A percentile compares a stretch with the other conserved stretches of the same genome.
Evolutionary conservation across 169 alveolate genomes (phyloP).

Genomic region (Plasmodium gonderi): DNA sequence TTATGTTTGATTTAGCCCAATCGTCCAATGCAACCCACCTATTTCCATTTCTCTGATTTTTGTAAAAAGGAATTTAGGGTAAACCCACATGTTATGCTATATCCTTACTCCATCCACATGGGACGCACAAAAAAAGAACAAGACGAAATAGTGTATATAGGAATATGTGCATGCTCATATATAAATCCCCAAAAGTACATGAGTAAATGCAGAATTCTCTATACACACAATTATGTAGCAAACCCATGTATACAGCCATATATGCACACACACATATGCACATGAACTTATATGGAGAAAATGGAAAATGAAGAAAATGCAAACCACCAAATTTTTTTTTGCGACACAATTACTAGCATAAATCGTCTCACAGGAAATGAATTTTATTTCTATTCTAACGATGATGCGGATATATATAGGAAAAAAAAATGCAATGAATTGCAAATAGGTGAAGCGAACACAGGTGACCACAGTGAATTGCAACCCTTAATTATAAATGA

Average conservation of each 20-base stretch:
- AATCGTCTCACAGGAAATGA: slow-evolving; percentile 72
- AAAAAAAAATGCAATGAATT: background rate
- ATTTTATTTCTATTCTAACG: slow-evolving; percentile 63
- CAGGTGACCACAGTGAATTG: background rate
- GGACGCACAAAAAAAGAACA: background rate
- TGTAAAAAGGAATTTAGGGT: slow-evolving; percentile 3
- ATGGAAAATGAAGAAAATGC: slow-evolving; percentile 35
- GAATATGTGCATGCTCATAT: background rate
- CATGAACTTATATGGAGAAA: background rate
- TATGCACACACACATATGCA: background rate
- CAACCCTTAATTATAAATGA: background rate
- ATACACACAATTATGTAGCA: background rate
- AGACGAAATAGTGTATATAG: background rate
- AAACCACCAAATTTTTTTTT: slow-evolving; percentile 24
- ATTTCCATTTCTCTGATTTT: background rate
- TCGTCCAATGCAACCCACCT: background rate
- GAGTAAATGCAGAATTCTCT: background rate
- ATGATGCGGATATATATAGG: slow-evolving; percentile 26
- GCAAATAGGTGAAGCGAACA: background rate
- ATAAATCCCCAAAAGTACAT: too few species aligned
- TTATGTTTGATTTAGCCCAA: background rate
- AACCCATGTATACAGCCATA: background rate
- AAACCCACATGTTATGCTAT: background rate
- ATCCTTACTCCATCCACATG: background rate
- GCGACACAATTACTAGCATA: slow-evolving; percentile 47